Base-by-base conservation (phyloP, 1,284 basidiomycete species). In the Leccinum ponderosum region DNA sequence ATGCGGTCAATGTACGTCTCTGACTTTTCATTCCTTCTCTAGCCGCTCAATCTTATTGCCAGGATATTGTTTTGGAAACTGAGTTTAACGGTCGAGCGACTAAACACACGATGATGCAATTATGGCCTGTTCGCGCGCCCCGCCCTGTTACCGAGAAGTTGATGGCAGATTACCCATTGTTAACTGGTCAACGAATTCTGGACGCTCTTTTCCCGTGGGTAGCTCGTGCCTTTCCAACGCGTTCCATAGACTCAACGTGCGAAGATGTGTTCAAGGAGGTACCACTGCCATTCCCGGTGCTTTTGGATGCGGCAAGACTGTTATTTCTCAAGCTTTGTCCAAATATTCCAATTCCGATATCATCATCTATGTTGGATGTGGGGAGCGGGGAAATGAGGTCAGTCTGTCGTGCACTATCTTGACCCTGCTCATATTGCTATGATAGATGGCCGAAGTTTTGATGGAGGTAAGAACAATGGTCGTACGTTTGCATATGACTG, bases 321-420 rank as follows among this genome's bases (percentile, higher is more conserved):
- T 98, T 70, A 98, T 98, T 71, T 96, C 94, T 42, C 90, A 97
- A 80, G 97, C 97, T 12, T 82, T 99, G 64, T 98, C 97, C 68
- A 99, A 99, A 77, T 99, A 90, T 80, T 99, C 97, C 37, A 99
- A 99, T 83, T 98, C 96, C 69, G 97, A 99, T 76, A 98, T 98
- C 70, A 99, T 99, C 75, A 90, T 98, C 68, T 99, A 99, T 75
- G 97, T 99, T 69, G 97, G 97, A 48, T 99, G 95, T 74, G 95
- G 94, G 67, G 94, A 95, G 73, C 91, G 94, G 69, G 93, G 93
- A 73, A 95, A 95, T 68, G 93, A 93, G 84, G 88, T 88, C 65
- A 59, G 81, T 69, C 57, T 53, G 11, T 55, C 37, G 53, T 47
- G 7, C 31, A 22, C 47, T 35, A 6, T 42, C 35, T 25, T 59